A percentile compares a stretch with the other conserved stretches of the same genome.
Evolutionary conservation across 2,329 filamentous ascomycete species (phyloP).

Genomic region (Ophiostoma ips): DNA sequence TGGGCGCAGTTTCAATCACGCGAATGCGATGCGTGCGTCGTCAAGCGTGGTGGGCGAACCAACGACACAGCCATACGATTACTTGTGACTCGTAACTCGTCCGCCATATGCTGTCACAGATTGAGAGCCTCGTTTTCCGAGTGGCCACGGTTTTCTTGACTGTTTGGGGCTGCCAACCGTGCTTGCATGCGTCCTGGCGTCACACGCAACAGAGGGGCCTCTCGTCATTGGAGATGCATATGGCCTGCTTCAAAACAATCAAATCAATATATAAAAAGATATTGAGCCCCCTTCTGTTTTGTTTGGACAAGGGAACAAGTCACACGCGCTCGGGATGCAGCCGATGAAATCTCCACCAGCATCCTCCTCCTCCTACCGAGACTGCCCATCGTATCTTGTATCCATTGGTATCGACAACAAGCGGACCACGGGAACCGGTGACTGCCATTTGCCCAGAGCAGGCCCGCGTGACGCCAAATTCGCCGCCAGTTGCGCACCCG

Average conservation of each 20-base stretch:
- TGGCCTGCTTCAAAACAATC: neutral
- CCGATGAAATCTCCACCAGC: neutral
- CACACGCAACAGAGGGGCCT: neutral
- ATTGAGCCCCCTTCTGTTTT: no score
- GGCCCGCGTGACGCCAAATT: conserved; percentile 1
- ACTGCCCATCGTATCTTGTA: neutral
- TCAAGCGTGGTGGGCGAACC: neutral
- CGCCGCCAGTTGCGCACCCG: neutral
- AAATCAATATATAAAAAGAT: neutral
- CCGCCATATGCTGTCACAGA: neutral
- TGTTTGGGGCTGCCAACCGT: neutral
- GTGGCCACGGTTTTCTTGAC: neutral
- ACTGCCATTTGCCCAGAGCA: neutral
- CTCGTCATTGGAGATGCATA: neutral
- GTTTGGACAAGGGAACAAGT: neutral
- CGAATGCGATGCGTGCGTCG: neutral
- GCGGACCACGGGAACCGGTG: neutral
- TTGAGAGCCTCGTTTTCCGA: neutral
- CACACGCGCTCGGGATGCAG: neutral
- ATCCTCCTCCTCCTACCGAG: neutral
- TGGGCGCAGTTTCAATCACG: conserved; percentile 11
- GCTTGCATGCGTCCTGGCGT: neutral
- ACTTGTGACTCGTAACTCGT: no score
- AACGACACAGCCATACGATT: neutral
- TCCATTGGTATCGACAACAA: neutral